Percentiles rank a stretch among this genome's conserved stretches.
phyloP scores from a whole-genome alignment of 1,139 yeast species.

The Suhomyces guaymorum region DNA sequence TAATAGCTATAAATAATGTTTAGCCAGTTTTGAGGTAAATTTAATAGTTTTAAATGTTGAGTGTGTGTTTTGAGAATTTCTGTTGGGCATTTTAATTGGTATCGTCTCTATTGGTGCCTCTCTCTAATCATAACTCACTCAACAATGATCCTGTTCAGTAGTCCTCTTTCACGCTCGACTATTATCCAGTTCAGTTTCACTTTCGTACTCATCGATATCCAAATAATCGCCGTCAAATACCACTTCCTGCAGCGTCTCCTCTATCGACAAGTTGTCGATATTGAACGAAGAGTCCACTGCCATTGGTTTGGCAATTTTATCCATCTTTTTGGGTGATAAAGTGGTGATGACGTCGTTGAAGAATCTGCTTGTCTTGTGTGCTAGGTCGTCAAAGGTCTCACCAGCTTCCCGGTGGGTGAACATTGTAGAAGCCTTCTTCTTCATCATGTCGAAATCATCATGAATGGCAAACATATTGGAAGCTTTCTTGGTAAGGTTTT shows the following conservation, averaged over 20 bases:
- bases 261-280: constrained; percentile 24
- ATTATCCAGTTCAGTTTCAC: constrained; percentile 15
- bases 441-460: constrained; percentile 8
- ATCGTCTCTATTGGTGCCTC: no score
- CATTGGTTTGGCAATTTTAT: constrained; percentile 9
- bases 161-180: neutral
- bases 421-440: constrained; percentile 12
- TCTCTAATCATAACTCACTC: no score
- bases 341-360: constrained; percentile 18
- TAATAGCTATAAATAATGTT: no score
- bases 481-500: constrained; percentile 8
- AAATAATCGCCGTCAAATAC: constrained; percentile 16
- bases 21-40: no score
- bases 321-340: constrained; percentile 17
- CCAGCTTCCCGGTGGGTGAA: no score
- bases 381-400: constrained; percentile 15
- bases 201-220: constrained; percentile 32
- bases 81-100: no score
- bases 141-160: neutral
- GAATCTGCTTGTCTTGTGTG: constrained; percentile 17
- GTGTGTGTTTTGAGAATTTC: no score
- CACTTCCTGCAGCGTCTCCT: constrained; percentile 10
- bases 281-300: constrained; percentile 29
- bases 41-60: no score
- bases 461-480: constrained; percentile 11